phyloP scores from a whole-genome alignment of 192 early-diverging fungal species.

The Lunasporangiospora selenospora region DNA sequence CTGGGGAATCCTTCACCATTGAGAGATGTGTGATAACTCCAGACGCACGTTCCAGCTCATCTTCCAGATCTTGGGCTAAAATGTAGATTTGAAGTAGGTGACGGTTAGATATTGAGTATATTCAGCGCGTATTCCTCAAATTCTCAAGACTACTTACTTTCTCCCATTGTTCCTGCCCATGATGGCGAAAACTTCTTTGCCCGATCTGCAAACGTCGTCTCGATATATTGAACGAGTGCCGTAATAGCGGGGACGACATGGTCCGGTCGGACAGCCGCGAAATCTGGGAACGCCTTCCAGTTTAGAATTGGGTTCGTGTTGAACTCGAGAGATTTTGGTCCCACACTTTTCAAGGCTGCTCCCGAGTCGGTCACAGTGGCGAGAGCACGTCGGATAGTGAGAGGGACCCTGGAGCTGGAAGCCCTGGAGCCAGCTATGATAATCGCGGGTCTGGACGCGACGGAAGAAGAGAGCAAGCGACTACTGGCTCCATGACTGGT shows the following conservation, averaged over 20 bases:
- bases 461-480: too few relatives aligned
- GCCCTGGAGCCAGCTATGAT: too few relatives aligned
- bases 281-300: constrained; percentile 61
- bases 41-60: constrained; percentile 54
- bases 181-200: constrained; percentile 56
- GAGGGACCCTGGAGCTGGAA: neutral
- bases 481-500: too few relatives aligned
- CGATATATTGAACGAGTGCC: constrained; percentile 42
- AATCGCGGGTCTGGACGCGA: too few relatives aligned
- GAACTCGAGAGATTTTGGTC: constrained; percentile 39
- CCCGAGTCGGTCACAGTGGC: constrained; percentile 24
- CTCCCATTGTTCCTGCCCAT: constrained; percentile 62
- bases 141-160: constrained; percentile 34
- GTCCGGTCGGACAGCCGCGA: constrained; percentile 49
- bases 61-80: constrained; percentile 56
- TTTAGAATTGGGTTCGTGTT: constrained; percentile 45
- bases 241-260: constrained; percentile 54
- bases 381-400: constrained; percentile 36
- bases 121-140: neutral
- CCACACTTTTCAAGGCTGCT: too few relatives aligned
- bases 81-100: neutral
- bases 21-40: constrained; percentile 59
- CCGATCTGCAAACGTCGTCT: constrained; percentile 50
- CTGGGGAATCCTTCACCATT: constrained; percentile 60
- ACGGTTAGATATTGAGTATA: neutral